Conservation (phyloP, 2,329 filamentous ascomycete species). For the Bipolaris zeicola region DNA sequence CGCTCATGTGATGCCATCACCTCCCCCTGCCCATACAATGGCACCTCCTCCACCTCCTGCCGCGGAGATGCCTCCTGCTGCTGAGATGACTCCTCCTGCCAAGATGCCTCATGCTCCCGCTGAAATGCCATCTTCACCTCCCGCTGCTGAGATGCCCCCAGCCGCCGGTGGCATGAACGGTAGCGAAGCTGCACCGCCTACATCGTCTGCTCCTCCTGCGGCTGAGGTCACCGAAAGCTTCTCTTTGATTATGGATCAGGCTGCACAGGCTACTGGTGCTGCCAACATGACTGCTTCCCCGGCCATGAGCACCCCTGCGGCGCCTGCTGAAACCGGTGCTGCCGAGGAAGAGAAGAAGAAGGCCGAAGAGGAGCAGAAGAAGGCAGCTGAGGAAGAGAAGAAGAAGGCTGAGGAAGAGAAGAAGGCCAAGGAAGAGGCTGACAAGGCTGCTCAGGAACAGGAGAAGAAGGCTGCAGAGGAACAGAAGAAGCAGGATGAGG, state of each 20-base stretch:
- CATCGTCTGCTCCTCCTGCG: not conserved
- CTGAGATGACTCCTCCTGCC: not conserved
- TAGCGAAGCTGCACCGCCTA: conserved; percentile 6
- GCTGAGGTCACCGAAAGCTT: conserved; percentile 17
- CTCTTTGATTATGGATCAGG: conserved; percentile 12
- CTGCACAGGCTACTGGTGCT: not conserved
- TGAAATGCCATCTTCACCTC: not conserved
- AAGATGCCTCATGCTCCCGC: not conserved
- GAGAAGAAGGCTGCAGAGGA: conserved; percentile 3
- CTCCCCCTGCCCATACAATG: not conserved
- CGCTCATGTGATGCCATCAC: not conserved
- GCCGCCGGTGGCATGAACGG: not conserved
- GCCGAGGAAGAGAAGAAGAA: conserved; percentile 6
- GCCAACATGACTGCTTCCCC: not conserved
- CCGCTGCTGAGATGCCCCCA: not conserved
- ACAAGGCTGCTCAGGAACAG: not conserved
- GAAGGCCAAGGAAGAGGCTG: conserved; percentile 4
- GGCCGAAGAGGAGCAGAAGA: conserved; percentile 1
- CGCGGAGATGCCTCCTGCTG: conserved; percentile 1
- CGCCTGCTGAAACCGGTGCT: not conserved
- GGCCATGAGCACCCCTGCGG: not conserved
- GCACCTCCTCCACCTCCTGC: not conserved
- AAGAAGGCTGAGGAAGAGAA: conserved; percentile 9
- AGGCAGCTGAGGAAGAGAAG: not conserved
- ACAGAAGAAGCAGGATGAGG: not conserved